These are phyloP conservation scores for Tephrocybe sp. DNA, from an alignment of 768 basidiomycete genomes.

Conservation along the genomic window DNA sequence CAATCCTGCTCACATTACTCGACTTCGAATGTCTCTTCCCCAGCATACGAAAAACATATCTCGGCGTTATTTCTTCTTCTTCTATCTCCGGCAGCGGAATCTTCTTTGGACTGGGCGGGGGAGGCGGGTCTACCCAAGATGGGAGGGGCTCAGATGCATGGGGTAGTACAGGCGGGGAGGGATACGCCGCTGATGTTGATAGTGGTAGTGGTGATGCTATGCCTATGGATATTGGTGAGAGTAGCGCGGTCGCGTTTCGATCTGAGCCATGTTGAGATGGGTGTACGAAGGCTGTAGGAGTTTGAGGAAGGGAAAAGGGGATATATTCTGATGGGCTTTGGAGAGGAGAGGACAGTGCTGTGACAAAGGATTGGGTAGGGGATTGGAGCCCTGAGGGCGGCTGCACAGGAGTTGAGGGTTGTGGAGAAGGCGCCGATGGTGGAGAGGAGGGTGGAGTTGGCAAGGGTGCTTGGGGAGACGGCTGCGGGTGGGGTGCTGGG, in stretches of 20 bases:
- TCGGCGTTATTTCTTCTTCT: neutral
- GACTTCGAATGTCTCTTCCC: conserved; percentile 23
- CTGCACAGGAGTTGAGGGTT: neutral
- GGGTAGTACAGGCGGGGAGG: neutral
- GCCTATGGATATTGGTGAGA: neutral
- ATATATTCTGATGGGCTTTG: neutral
- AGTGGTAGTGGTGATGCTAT: neutral
- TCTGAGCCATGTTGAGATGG: too few relatives aligned
- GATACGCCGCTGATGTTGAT: neutral
- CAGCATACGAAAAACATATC: conserved; percentile 22
- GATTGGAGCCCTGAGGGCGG: neutral
- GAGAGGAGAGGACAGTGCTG: neutral
- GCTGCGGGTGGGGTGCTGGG: neutral
- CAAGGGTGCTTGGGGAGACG: neutral
- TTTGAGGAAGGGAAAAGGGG: neutral
- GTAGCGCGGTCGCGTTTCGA: too few relatives aligned
- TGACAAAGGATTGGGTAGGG: conserved; percentile 1
- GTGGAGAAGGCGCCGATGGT: neutral
- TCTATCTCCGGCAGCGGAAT: conserved; percentile 19
- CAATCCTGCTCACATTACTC: conserved; percentile 8
- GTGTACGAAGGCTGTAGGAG: too few relatives aligned
- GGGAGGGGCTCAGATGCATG: conserved; percentile 3
- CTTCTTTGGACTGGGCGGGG: conserved; percentile 12
- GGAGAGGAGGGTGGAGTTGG: neutral
- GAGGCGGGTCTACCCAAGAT: conserved; percentile 14